phyloP scores from a whole-genome alignment of 306 rosid species.

The Inga oerstediana region DNA sequence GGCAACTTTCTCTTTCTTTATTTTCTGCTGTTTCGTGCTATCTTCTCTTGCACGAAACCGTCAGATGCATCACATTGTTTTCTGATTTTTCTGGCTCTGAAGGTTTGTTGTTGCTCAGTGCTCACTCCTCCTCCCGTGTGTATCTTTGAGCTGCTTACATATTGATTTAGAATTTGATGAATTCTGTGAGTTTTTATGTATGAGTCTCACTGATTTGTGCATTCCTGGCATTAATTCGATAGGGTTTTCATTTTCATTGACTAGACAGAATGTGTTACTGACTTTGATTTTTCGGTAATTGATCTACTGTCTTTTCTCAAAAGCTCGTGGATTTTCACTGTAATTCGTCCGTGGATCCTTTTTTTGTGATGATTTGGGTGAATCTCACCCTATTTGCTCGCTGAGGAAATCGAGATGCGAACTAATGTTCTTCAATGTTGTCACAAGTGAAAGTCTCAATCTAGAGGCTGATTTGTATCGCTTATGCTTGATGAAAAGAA shows the following conservation, averaged over 20 bases:
- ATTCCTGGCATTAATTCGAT: slow-evolving; percentile 14
- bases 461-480: not conserved
- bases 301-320: slow-evolving; percentile 44
- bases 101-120: slow-evolving; percentile 43
- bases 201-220: not conserved
- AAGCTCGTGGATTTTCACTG: slow-evolving; percentile 19
- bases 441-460: not conserved
- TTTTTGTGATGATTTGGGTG: slow-evolving; percentile 28
- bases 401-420: not conserved
- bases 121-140: not conserved
- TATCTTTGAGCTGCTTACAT: slow-evolving; percentile 14
- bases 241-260: slow-evolving; percentile 40
- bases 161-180: not conserved
- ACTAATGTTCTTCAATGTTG: not conserved
- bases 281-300: slow-evolving; percentile 33
- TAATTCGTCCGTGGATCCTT: not conserved
- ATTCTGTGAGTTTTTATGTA: slow-evolving; percentile 29
- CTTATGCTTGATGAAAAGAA: not conserved
- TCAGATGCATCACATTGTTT: slow-evolving; percentile 47
- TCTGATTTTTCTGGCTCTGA: slow-evolving; percentile 46
- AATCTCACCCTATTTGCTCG: not conserved
- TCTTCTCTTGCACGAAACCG: slow-evolving; percentile 54
- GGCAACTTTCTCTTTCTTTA: slow-evolving; percentile 1
- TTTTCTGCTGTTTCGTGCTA: not conserved
- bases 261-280: slow-evolving; percentile 33